Evolutionary conservation across 805 yeast species (phyloP), one percentile per base, ranked within the genome.

Genomic region (Deakozyma indianensis): DNA sequence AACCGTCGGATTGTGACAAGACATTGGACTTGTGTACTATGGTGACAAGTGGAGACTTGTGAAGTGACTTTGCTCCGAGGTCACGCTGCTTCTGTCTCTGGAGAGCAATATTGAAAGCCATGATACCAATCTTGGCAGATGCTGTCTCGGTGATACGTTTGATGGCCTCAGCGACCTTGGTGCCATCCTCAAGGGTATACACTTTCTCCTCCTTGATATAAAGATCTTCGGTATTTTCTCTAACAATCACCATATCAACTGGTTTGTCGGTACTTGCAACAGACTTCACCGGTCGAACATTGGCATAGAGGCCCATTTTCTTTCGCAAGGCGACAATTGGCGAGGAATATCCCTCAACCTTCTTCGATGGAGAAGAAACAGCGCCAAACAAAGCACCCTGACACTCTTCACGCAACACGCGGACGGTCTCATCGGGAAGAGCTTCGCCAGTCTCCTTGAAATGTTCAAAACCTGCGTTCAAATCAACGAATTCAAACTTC

Each of bases 321-420:
- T 90, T 92, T 71, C 98, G 82, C 60, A 92, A 73, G n/a, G 97
- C 97, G 46, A 92, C 98, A 64, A 92, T 90, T 55, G 98, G 98
- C 24, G 97, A 90, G 18, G 96, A 88, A 70, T 92, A 92, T 45
- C 98, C 98, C 42, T 75, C 92, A 41, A 92, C 97, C 67, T 87
- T 87, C 56, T 80, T 78, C 41, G 95, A 73, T 53, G 98, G 98
- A 18, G 96, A 87, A 42, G 66, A 85, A 46, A 92, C 98, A 47
- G 98, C 95, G 56, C 98, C 98, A 58, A 92, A 92, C 46, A 92
- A 72, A 18, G 97, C 98, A 70, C 96, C 97, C 58, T 92, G 95
- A 67, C 98, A 92, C 53, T 82, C 80, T 25, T 71, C 68, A 59
- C 80, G 73, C 63, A 92, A 77, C 9, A 76, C 68, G 32, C 77